Evolutionary conservation across 2,329 filamentous ascomycete genomes (phyloP), one percentile per base, ranked within the genome.

Genomic region (Phialophora macrospora): DNA sequence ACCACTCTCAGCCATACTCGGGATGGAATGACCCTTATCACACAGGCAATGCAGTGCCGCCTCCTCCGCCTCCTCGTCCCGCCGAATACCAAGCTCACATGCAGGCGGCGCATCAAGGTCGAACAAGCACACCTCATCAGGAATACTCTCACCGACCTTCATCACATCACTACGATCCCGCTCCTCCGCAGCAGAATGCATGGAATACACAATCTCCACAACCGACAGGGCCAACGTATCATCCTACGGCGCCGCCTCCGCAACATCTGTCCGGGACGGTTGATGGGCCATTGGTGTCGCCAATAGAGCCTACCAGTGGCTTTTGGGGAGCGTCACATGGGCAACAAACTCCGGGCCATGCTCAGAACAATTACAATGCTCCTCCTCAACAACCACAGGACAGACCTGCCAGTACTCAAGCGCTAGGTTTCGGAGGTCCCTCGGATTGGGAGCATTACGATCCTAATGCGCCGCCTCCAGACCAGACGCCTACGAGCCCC

Each of bases 371-470:
- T 12, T 59, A 70, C 14, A 44, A 64, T 14, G 52, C 67, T 67
- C 52, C 65, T 28, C 69, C 71, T 14, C 58, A 60, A 17, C 70
- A 73, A 22, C 73, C 71, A 51, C 59, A 73, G 32, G 49, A 59
- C 26, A 44, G 55, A 32, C 60, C 63, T 41, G 60, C 34, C 26
- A 30, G 49, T 34, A 56, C 69, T 51, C 56, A 80, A 49, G 78
- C 77, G 12, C 68, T 82, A 38, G 79, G 80, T 1, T 70, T 71
- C 51, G 79, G 79, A 3, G 75, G 76, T 1, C 81, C 80, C 4
- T 82, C 81, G 3, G 81, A 82, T 65, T 82, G 80, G 81, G 80
- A 82, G 66, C 77, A 81, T 69, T 75, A 67, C 34, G 63, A 65
- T 24, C 59, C 66, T 22, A 57, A 56, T 55, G 61, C 49, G n/a